Percentiles rank a stretch among this genome's conserved stretches.
Evolutionary conservation across 768 basidiomycete species (phyloP).

Genomic region (Naganishia kalamii): DNA sequence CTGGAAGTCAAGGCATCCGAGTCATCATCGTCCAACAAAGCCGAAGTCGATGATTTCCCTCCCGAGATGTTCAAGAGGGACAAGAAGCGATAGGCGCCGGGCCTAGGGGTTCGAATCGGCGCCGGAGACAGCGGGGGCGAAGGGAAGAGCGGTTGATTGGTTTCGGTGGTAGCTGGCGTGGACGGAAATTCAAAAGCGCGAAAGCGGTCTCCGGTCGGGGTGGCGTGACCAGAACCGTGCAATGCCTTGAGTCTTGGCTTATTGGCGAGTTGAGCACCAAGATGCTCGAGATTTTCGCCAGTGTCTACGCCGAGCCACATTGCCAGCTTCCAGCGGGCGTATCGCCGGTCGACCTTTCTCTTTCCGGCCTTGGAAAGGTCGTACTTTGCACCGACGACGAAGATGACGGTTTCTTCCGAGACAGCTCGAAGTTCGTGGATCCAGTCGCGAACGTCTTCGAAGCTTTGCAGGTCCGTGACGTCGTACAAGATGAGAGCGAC

Average conservation of each 20-base stretch:
- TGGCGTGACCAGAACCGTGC: background rate
- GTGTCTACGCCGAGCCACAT: constrained; percentile 16
- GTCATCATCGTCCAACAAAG: background rate
- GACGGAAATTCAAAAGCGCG: background rate
- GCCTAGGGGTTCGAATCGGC: background rate
- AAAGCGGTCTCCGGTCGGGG: background rate
- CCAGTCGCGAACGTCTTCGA: constrained; percentile 88
- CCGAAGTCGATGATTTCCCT: background rate
- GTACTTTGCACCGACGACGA: constrained; percentile 83
- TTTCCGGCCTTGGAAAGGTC: constrained; percentile 32
- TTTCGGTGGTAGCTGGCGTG: background rate
- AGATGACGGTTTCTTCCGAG: constrained; percentile 69
- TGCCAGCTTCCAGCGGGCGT: constrained; percentile 17
- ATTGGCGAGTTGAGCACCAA: background rate
- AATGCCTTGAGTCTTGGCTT: background rate
- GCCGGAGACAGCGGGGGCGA: background rate
- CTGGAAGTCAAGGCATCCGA: constrained; percentile 11
- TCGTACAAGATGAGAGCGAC: constrained; percentile 92
- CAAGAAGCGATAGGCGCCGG: constrained; percentile 19
- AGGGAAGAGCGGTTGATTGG: background rate
- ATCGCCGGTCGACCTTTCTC: constrained; percentile 14
- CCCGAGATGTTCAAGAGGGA: constrained; percentile 15
- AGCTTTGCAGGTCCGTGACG: constrained; percentile 79
- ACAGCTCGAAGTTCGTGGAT: constrained; percentile 52
- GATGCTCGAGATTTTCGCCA: background rate